phyloP scores from a whole-genome alignment of 192 early-diverging fungal species.

The Chytriomyces sp. region DNA sequence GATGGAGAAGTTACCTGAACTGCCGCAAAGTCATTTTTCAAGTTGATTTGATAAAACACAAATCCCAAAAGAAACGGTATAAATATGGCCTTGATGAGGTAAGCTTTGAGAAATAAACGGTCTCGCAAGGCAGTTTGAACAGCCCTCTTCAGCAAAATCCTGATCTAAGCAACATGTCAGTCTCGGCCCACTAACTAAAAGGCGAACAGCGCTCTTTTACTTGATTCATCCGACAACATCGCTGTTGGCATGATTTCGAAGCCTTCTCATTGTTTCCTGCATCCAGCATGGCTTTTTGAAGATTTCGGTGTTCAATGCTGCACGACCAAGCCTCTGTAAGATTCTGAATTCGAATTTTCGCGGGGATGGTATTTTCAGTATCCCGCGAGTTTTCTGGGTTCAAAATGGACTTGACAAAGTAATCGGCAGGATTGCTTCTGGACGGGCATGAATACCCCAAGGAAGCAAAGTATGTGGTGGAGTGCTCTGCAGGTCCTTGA shows the following conservation, averaged over 20 bases:
- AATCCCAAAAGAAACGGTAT: conserved; percentile 58
- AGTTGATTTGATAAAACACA: conserved; percentile 53
- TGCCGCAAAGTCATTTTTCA: conserved; percentile 33
- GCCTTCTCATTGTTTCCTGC: background rate
- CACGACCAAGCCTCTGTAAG: conserved; percentile 46
- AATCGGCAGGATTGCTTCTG: conserved; percentile 62
- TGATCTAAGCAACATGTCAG: conserved; percentile 39
- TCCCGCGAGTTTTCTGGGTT: conserved; percentile 36
- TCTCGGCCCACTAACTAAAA: too few species aligned
- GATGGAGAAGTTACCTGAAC: too few species aligned
- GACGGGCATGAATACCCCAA: conserved; percentile 55
- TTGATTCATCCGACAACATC: too few species aligned
- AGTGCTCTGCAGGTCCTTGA: conserved; percentile 52
- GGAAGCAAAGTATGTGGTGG: conserved; percentile 52
- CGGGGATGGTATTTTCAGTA: conserved; percentile 1
- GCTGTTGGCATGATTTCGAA: too few species aligned
- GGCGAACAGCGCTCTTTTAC: too few species aligned
- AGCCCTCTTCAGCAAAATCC: conserved; percentile 45
- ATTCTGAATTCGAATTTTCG: conserved; percentile 3
- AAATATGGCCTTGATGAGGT: conserved; percentile 48
- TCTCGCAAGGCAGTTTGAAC: conserved; percentile 54
- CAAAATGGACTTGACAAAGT: conserved; percentile 59
- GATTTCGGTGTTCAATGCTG: conserved; percentile 29
- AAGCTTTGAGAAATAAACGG: conserved; percentile 49
- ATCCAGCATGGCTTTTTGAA: conserved; percentile 17